A percentile compares a stretch with the other conserved stretches of the same genome.
Evolutionary conservation across 257 asterid species (phyloP).

Genomic region (Nicotiana paniculata): DNA sequence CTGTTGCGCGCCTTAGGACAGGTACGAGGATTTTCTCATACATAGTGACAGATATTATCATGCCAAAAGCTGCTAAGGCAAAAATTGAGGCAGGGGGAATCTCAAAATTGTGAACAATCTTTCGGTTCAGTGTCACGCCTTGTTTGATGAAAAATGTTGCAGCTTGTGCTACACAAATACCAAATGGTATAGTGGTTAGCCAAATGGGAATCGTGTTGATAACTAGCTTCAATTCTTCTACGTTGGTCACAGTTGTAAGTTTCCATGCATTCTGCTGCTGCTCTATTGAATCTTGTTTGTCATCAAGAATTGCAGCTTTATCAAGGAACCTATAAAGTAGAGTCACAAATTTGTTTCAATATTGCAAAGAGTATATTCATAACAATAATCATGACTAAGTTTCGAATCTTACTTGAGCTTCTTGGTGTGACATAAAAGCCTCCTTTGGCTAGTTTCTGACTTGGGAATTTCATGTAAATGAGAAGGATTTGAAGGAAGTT

Average conservation of each 20-base stretch:
- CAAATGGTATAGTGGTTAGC: slow-evolving; percentile 54
- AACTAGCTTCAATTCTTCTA: slow-evolving; percentile 59
- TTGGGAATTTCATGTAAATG: slow-evolving; percentile 47
- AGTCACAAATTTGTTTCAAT: too few relatives aligned
- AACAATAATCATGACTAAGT: too few relatives aligned
- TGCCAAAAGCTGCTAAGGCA: slow-evolving; percentile 60
- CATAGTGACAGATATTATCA: slow-evolving; percentile 46
- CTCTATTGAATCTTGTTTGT: not conserved
- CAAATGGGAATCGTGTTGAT: slow-evolving; percentile 60
- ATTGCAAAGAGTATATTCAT: too few relatives aligned
- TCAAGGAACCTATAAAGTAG: slow-evolving; percentile 55
- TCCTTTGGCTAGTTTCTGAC: slow-evolving; percentile 29
- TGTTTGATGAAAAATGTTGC: slow-evolving; percentile 66
- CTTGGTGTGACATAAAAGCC: slow-evolving; percentile 57
- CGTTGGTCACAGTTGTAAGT: slow-evolving; percentile 43
- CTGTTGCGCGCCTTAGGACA: slow-evolving; percentile 37
- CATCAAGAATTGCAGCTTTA: slow-evolving; percentile 59
- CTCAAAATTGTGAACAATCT: slow-evolving; percentile 23
- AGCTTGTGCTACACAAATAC: slow-evolving; percentile 43
- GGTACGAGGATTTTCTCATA: slow-evolving; percentile 71
- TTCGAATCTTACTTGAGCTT: slow-evolving; percentile 37
- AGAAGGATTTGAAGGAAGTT: slow-evolving; percentile 29
- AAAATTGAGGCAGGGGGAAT: slow-evolving; percentile 75
- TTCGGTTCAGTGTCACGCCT: slow-evolving; percentile 22
- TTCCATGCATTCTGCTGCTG: slow-evolving; percentile 39